Evolutionary conservation across 2,329 filamentous ascomycete genomes (phyloP), one percentile per base, ranked within the genome.

Genomic region (Aphanoascus verrucosus): DNA sequence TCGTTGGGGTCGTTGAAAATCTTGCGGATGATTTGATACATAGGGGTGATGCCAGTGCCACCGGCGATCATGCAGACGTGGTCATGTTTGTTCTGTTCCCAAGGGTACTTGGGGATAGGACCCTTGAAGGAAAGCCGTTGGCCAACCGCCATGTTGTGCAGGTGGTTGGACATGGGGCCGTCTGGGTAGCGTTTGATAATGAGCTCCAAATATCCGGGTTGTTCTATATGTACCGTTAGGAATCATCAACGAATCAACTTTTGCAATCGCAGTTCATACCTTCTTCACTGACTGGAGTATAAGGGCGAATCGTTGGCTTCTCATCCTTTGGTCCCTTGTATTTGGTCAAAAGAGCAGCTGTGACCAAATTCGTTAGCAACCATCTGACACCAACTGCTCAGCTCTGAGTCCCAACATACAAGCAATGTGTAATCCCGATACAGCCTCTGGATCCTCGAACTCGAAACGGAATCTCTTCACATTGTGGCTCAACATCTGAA

Each of bases 1-100:
- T 98, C 93, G 42, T 87, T 81, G 56, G 91, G 88, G 80, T 96
- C 94, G 73, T 85, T 88, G 83, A 97, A 94, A 74, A 98, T 95
- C 66, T 84, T 80, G 58, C 88, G 88, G 60, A 82, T 77, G 44
- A 98, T 83, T 77, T 98, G 93, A 78, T 87, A 97, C 91, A 97
- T 96, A 62, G 93, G 93, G 9, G 93, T 93, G 70, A 98, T 94
- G 57, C 93, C 93, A 6, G 93, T 96, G 60, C 93, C 93, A 63
- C 93, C 93, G n/a, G 91, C 88, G 58, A 98, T 71, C 62, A 75
- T 60, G 49, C 65, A 68, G 60, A 76, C 67, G 76, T 97, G 89
- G 57, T 87, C 76, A 76, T 96, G 90, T 81, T 95, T 96, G 80
- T 97, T 97, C 61, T 84, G 66, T 51, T 81, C 67, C 90, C 90